These are phyloP conservation scores for Talaromyces borbonicus DNA, from an alignment of 495 filamentous ascomycete species.

Conservation along the genomic window DNA sequence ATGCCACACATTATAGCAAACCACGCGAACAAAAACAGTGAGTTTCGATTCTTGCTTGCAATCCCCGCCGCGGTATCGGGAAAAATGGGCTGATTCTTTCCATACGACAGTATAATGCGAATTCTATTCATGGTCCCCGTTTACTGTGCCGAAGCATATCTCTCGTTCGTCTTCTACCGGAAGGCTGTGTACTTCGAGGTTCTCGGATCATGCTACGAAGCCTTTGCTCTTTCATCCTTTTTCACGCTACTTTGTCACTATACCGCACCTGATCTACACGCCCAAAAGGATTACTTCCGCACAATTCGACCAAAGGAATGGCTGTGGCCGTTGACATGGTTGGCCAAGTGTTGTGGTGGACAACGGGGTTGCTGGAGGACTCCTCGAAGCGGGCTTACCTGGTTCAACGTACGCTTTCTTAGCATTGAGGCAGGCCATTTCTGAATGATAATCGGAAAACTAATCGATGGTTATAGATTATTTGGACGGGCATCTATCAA, in stretches of 20 bases:
- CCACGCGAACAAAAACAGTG: slow-evolving; percentile 75
- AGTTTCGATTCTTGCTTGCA: slow-evolving; percentile 12
- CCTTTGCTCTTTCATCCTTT: slow-evolving; percentile 68
- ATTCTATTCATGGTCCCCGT: slow-evolving; percentile 72
- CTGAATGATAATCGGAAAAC: not conserved
- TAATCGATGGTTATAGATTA: slow-evolving; percentile 40
- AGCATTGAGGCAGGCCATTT: not conserved
- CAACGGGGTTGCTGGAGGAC: slow-evolving; percentile 57
- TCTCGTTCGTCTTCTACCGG: slow-evolving; percentile 55
- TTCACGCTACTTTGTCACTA: slow-evolving; percentile 67
- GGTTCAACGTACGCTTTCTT: slow-evolving; percentile 12
- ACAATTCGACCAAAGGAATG: slow-evolving; percentile 48
- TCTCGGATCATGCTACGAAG: slow-evolving; percentile 63
- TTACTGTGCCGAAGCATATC: slow-evolving; percentile 56
- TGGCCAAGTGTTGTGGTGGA: slow-evolving; percentile 58
- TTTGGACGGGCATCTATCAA: slow-evolving; percentile 82
- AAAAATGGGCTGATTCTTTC: not conserved
- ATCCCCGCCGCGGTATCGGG: slow-evolving; percentile 14
- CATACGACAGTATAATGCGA: slow-evolving; percentile 53
- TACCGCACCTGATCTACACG: slow-evolving; percentile 55
- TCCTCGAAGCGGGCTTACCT: slow-evolving; percentile 9
- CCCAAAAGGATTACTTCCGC: slow-evolving; percentile 68
- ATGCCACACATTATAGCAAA: slow-evolving; percentile 76
- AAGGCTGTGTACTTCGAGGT: slow-evolving; percentile 64
- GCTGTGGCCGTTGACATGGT: slow-evolving; percentile 45